Percentiles rank a stretch among this genome's conserved stretches.
These are phyloP conservation scores for Xylariaceae sp. DNA, from an alignment of 2,329 filamentous ascomycete genomes.

Conservation along the genomic window DNA sequence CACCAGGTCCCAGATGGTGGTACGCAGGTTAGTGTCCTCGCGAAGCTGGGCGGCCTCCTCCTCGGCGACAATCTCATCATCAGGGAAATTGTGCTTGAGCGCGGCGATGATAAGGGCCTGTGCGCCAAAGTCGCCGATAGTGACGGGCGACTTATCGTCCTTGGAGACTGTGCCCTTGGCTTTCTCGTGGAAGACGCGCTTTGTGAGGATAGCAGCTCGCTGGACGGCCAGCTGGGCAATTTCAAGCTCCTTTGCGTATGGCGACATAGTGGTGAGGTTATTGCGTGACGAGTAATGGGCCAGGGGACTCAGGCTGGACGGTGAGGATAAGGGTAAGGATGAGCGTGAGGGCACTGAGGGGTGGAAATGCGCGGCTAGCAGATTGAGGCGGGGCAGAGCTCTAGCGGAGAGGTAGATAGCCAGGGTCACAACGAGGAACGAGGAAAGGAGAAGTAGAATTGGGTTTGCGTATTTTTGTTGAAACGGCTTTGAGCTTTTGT, in stretches of 20 bases:
- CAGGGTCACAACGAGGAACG: slow-evolving; percentile 28
- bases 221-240: slow-evolving; percentile 73
- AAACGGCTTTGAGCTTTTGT: not conserved
- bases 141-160: slow-evolving; percentile 93
- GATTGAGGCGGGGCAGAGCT: slow-evolving; percentile 32
- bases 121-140: slow-evolving; percentile 95
- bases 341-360: slow-evolving; percentile 1
- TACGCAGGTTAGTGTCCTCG: slow-evolving; percentile 62
- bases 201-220: slow-evolving; percentile 68
- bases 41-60: slow-evolving; percentile 84
- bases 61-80: slow-evolving; percentile 89
- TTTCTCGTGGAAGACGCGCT: slow-evolving; percentile 78
- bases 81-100: slow-evolving; percentile 82
- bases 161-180: slow-evolving; percentile 93
- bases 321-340: slow-evolving; percentile 1
- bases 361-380: slow-evolving; percentile 28
- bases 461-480: slow-evolving; percentile 7
- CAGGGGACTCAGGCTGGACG: slow-evolving; percentile 1
- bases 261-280: slow-evolving; percentile 33
- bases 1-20: slow-evolving; percentile 82
- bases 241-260: slow-evolving; percentile 65
- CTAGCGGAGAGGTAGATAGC: slow-evolving; percentile 27
- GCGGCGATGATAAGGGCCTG: slow-evolving; percentile 94
- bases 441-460: slow-evolving; percentile 19
- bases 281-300: slow-evolving; percentile 15